Evolutionary conservation across 257 asterid species (phyloP).

Genomic region (Parsonsia alboflavescens): DNA sequence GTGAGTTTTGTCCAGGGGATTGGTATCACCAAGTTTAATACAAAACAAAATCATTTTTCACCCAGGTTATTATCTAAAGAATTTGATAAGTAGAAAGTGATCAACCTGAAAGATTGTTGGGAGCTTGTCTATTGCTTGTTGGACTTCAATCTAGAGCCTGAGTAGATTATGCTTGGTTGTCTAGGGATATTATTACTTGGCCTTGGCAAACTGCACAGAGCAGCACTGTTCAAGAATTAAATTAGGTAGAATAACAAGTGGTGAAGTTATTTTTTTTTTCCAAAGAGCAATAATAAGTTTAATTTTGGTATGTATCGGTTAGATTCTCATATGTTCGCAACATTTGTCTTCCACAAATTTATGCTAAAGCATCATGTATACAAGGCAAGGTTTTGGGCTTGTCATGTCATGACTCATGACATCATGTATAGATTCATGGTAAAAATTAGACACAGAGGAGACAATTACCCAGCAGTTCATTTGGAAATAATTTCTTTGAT

Average conservation of each 20-base stretch:
- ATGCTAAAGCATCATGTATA: not conserved
- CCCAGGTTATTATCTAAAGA: not conserved
- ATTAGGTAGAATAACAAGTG: not conserved
- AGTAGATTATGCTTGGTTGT: not conserved
- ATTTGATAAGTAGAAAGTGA: not conserved
- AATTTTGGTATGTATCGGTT: too few relatives aligned
- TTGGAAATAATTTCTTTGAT: constrained; percentile 1
- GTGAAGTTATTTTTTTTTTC: not conserved
- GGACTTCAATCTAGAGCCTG: not conserved
- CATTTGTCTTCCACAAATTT: not conserved
- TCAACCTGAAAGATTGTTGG: not conserved
- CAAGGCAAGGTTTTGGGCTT: not conserved
- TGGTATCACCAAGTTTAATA: too few relatives aligned
- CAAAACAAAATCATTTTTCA: not conserved
- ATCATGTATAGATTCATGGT: not conserved
- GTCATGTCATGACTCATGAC: not conserved
- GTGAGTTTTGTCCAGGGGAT: not conserved
- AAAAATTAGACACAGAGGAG: not conserved
- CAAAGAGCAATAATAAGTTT: not conserved
- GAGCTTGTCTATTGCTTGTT: not conserved
- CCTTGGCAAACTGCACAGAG: not conserved
- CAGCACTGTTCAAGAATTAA: not conserved
- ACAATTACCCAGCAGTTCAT: not conserved
- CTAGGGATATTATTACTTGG: not conserved
- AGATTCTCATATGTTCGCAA: not conserved